phyloP scores from a whole-genome alignment of 768 basidiomycete species.

The Hypholoma sublateritium region DNA sequence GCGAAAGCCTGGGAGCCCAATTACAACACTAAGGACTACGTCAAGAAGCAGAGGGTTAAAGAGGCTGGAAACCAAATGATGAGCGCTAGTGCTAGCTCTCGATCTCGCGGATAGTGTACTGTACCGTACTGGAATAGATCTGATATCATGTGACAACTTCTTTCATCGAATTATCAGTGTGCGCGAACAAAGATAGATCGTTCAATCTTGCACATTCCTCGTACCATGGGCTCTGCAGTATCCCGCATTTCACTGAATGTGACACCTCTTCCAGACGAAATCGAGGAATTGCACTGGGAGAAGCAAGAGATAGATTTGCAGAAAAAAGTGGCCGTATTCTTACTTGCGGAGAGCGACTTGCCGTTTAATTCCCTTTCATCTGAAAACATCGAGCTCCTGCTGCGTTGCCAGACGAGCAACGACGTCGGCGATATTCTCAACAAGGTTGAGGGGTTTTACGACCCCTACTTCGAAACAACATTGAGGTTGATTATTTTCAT shows the following conservation, averaged over 20 bases:
- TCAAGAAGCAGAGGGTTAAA: neutral
- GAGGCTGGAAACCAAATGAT: neutral
- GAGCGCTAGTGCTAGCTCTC: neutral
- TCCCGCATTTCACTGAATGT: neutral
- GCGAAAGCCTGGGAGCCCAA: neutral
- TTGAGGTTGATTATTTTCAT: neutral
- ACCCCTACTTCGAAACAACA: neutral
- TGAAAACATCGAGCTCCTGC: neutral
- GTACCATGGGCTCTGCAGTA: neutral
- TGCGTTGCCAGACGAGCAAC: neutral
- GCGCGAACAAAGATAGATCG: neutral
- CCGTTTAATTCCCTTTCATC: neutral
- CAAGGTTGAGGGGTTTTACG: neutral
- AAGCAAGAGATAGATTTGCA: neutral
- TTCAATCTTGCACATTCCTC: neutral
- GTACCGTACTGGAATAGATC: neutral
- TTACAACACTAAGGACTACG: neutral
- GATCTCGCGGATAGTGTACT: neutral
- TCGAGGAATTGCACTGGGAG: neutral
- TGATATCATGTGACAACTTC: too few species aligned
- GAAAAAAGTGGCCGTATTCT: neutral
- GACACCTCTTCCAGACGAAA: neutral
- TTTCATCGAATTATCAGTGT: neutral
- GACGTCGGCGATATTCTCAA: neutral
- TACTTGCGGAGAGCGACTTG: neutral